Conservation (phyloP, 805 yeast genomes). For the Kodamaea hsintzibuensis region DNA sequence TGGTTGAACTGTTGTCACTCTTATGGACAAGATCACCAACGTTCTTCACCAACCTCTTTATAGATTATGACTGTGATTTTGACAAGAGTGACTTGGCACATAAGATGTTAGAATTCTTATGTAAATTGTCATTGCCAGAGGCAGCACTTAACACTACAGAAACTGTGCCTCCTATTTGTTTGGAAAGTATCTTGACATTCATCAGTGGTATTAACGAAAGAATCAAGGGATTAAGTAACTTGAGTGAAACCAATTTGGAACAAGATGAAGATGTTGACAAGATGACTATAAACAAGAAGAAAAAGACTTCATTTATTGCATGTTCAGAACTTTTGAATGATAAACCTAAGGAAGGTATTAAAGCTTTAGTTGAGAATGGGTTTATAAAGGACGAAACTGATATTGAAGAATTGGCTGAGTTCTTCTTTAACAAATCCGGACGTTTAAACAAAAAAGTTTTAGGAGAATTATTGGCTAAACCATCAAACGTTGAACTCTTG, state of each 20-base stretch:
- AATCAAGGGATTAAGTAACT: conserved; percentile 31
- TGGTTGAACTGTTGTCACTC: conserved; percentile 81
- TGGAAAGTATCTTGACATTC: conserved; percentile 80
- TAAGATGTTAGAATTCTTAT: conserved; percentile 65
- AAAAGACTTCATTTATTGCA: conserved; percentile 73
- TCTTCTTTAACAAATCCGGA: conserved; percentile 75
- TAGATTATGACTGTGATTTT: conserved; percentile 87
- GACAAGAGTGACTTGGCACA: conserved; percentile 78
- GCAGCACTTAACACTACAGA: conserved; percentile 77
- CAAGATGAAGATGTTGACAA: conserved; percentile 21
- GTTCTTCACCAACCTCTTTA: conserved; percentile 73
- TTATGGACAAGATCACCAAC: conserved; percentile 79
- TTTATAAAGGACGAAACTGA: conserved; percentile 56
- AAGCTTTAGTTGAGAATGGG: conserved; percentile 59
- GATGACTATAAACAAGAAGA: conserved; percentile 44
- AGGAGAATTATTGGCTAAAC: conserved; percentile 85
- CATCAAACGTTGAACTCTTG: conserved; percentile 60
- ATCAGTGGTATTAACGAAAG: conserved; percentile 62
- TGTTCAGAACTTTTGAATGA: conserved; percentile 78
- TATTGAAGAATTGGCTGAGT: conserved; percentile 65
- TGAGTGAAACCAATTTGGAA: conserved; percentile 2
- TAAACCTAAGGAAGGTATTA: conserved; percentile 75
- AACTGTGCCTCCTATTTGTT: conserved; percentile 88
- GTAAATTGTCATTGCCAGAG: conserved; percentile 82
- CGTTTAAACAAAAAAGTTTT: conserved; percentile 83